phyloP scores from a whole-genome alignment of 257 asterid species.

The Nicotiana paniculata region DNA sequence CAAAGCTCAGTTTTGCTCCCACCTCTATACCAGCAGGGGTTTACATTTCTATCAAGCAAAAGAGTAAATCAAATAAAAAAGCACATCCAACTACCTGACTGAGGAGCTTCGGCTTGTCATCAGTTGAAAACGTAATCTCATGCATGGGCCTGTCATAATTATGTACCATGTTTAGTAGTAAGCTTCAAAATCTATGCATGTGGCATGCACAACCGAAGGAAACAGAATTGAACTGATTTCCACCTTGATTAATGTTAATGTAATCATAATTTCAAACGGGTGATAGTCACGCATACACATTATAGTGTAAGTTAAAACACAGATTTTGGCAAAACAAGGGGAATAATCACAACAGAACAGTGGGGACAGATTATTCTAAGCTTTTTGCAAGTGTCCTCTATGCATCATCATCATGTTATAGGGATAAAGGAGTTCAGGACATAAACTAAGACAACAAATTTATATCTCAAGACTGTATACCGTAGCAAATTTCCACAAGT shows the following conservation, averaged over 20 bases:
- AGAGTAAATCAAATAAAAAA: not conserved
- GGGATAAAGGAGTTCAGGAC: not conserved
- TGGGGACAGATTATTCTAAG: not conserved
- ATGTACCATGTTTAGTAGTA: not conserved
- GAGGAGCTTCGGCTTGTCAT: conserved; percentile 93
- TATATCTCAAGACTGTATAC: conserved; percentile 33
- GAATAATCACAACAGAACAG: not conserved
- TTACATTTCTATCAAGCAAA: not conserved
- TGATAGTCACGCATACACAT: not conserved
- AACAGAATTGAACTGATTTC: not conserved
- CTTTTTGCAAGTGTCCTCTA: not conserved
- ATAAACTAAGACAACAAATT: conserved; percentile 1
- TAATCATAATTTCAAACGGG: not conserved
- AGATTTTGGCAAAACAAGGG: not conserved
- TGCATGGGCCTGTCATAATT: conserved; percentile 81
- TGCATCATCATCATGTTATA: not conserved
- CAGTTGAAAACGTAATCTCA: conserved; percentile 93
- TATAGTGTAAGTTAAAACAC: not conserved
- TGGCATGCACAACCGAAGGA: not conserved
- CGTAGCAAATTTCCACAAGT: conserved; percentile 43
- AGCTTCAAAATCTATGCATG: not conserved
- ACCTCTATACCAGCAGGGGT: not conserved
- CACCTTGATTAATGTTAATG: not conserved
- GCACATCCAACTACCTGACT: conserved; percentile 60
- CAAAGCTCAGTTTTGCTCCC: not conserved